Percentiles rank a stretch among this genome's conserved stretches.
phyloP scores from a whole-genome alignment of 2,329 filamentous ascomycete species.

The Raffaelea ambrosiae region DNA sequence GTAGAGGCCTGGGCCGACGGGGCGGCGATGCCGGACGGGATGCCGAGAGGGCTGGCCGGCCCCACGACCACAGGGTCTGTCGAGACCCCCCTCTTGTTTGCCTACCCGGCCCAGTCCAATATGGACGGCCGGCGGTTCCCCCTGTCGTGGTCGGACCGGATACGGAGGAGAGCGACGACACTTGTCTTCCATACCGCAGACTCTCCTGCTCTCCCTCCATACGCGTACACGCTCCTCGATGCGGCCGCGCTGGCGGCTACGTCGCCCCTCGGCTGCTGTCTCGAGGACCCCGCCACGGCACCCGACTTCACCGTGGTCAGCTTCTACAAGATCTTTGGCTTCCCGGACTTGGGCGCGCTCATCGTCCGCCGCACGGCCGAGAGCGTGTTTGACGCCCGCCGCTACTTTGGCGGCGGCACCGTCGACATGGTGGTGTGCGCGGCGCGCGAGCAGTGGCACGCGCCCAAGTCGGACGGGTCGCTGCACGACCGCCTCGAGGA shows the following conservation, averaged over 20 bases:
- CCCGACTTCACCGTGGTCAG: conserved; percentile 85
- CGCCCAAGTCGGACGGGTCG: conserved; percentile 50
- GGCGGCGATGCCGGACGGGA: conserved; percentile 40
- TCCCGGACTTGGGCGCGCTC: conserved; percentile 80
- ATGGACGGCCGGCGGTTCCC: conserved; percentile 77
- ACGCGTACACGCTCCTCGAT: conserved; percentile 70
- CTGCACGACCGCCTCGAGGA: conserved; percentile 83
- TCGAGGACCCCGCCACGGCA: conserved; percentile 50
- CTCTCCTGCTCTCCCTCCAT: conserved; percentile 9
- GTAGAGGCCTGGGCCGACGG: conserved; percentile 53
- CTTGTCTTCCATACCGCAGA: conserved; percentile 15
- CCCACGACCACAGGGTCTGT: conserved; percentile 15
- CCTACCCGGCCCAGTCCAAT: conserved; percentile 87
- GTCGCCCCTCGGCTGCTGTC: conserved; percentile 56
- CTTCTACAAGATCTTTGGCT: conserved; percentile 97
- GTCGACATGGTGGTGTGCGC: conserved; percentile 78
- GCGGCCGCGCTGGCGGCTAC: conserved; percentile 77
- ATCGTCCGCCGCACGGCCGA: conserved; percentile 68
- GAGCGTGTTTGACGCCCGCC: conserved; percentile 54
- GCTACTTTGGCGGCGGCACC: conserved; percentile 90
- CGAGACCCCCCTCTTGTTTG: conserved; percentile 40
- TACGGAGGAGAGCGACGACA: conserved; percentile 1
- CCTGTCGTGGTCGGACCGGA: conserved; percentile 50
- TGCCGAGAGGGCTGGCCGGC: conserved; percentile 55
- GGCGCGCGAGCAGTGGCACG: conserved; percentile 74